These are phyloP conservation scores for Penicillium pulvis DNA, from an alignment of 495 filamentous ascomycete species.

Conservation along the genomic window DNA sequence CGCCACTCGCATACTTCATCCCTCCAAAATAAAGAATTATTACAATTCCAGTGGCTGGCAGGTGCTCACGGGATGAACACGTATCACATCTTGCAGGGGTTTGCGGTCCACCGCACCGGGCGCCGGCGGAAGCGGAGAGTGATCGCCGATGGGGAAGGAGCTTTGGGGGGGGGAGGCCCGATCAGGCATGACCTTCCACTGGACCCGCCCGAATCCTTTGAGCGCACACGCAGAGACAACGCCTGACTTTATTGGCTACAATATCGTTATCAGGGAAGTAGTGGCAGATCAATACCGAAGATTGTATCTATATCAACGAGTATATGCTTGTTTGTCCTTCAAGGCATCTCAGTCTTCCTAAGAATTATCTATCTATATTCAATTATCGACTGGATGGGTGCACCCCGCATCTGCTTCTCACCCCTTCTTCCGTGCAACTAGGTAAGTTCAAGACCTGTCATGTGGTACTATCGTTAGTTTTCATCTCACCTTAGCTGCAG, in stretches of 20 bases:
- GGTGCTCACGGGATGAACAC: neutral
- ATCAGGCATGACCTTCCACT: constrained; percentile 5
- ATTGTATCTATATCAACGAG: no score
- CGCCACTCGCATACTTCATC: neutral
- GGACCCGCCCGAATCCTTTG: neutral
- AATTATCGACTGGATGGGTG: neutral
- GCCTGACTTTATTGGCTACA: neutral
- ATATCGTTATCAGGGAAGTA: neutral
- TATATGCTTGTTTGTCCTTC: neutral
- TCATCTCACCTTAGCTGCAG: neutral
- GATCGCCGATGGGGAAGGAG: constrained; percentile 6
- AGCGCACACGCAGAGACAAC: neutral
- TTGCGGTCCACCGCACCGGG: constrained; percentile 2
- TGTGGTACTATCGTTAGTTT: neutral
- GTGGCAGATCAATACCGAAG: no score
- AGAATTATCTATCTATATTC: neutral
- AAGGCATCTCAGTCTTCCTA: neutral
- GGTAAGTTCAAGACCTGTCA: neutral
- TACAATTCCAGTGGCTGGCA: neutral
- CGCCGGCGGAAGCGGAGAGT: constrained; percentile 10
- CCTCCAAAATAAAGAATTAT: no score
- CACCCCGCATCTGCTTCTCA: neutral
- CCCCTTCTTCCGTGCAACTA: neutral
- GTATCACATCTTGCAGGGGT: neutral
- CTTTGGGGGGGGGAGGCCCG: neutral